Conservation (phyloP, 495 filamentous ascomycete genomes). For the Neurospora sp. region DNA sequence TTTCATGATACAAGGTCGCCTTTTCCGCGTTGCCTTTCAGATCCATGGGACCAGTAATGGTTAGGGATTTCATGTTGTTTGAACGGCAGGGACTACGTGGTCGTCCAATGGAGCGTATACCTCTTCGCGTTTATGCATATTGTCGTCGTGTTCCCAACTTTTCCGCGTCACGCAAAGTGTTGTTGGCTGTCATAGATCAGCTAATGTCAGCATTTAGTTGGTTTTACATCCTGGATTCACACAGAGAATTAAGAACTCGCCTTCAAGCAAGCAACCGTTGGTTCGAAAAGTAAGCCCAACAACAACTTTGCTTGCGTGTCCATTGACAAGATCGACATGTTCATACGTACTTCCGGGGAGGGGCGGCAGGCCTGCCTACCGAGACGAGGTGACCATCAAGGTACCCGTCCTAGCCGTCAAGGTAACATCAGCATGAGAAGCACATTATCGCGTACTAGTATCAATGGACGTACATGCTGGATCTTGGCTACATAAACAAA, state of each 20-base stretch:
- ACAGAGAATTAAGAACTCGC: background rate
- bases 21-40: background rate
- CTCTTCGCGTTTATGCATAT: background rate
- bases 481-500: background rate
- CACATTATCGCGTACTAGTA: background rate
- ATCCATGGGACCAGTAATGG: background rate
- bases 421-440: background rate
- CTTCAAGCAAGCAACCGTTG: background rate
- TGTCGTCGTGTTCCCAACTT: background rate
- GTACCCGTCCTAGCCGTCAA: background rate
- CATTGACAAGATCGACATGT: background rate
- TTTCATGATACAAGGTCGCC: background rate
- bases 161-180: background rate
- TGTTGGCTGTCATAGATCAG: background rate
- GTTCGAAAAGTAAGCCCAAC: background rate
- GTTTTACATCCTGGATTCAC: background rate
- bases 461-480: background rate
- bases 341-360: background rate
- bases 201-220: background rate
- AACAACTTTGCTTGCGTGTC: background rate
- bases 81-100: background rate
- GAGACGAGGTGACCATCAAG: constrained; percentile 4
- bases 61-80: background rate
- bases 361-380: background rate
- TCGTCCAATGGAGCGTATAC: background rate